Evolutionary conservation across 257 asterid genomes (phyloP).

Genomic region (Apocynum venetum): DNA sequence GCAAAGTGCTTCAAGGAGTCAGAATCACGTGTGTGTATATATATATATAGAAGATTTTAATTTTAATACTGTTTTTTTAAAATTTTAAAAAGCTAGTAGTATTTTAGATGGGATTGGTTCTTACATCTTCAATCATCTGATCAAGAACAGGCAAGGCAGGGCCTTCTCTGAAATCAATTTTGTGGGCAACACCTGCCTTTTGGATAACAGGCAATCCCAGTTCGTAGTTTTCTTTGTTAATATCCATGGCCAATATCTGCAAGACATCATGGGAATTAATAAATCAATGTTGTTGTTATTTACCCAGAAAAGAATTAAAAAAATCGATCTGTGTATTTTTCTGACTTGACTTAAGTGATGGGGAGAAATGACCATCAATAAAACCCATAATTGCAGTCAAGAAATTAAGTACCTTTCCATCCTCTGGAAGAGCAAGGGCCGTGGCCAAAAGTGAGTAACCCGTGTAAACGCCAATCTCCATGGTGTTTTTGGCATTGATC

Average conservation of each 20-base stretch:
- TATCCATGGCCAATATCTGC: slow-evolving; percentile 34
- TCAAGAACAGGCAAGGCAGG: slow-evolving; percentile 34
- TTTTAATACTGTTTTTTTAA: too few relatives aligned
- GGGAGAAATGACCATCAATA: not conserved
- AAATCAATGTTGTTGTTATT: not conserved
- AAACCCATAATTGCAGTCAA: too few relatives aligned
- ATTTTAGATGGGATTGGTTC: not conserved
- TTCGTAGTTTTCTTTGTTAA: slow-evolving; percentile 32
- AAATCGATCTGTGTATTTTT: not conserved
- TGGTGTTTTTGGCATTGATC: slow-evolving; percentile 83
- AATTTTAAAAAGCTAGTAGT: too few relatives aligned
- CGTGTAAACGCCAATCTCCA: slow-evolving; percentile 91
- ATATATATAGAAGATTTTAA: too few relatives aligned
- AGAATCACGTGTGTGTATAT: too few relatives aligned
- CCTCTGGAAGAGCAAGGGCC: slow-evolving; percentile 76
- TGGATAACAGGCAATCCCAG: slow-evolving; percentile 26
- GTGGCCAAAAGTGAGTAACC: slow-evolving; percentile 90
- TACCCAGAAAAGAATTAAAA: too few relatives aligned
- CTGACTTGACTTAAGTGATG: not conserved
- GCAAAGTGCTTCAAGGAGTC: not conserved
- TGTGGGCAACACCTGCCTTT: slow-evolving; percentile 32
- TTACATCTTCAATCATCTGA: slow-evolving; percentile 26
- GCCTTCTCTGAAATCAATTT: slow-evolving; percentile 31
- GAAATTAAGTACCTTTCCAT: slow-evolving; percentile 55
- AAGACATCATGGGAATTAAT: not conserved